Base-by-base conservation (phyloP, 2,329 filamentous ascomycete genomes). In the Trichoderma harzianum region DNA sequence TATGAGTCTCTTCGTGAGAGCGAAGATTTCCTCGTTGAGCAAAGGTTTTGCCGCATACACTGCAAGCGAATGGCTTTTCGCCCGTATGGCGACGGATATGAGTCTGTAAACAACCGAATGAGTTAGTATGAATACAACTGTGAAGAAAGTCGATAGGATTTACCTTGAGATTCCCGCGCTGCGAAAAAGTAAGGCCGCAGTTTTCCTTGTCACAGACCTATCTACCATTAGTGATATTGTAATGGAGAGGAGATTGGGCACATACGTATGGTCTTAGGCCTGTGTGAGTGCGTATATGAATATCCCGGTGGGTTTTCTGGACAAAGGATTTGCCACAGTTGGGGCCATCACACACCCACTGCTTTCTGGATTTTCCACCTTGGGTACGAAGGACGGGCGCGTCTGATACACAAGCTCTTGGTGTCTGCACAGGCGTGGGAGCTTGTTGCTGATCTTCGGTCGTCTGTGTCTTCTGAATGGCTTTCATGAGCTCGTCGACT, bases 281-380 rank as follows among this genome's bases (percentile, higher is more conserved):
- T 2, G 93, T 97, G 81, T 99, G 96, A 5, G 92, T 91, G 74
- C 95, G 88, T 60, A 89, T 90, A 80, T 99, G 96, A 63, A 97
- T 98, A 73, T 96, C 92, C 12, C 98, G 87, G 77, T 98, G 95
- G 1, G 95, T 97, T 83, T 95, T 97, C 79, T 98, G 95, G 72
- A 89, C 90, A 81, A 98, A 98, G 73, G 88, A 90, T 84, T 96
- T 97, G 76, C 86, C 85, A 81, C 95, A 98, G 53, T 89, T 89
- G 8, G 90, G 87, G 51, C 94, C 86, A 24, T 86, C 87, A 82
- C 96, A 99, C 21, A 88, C 83, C 79, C 95, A 94, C 77, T 90
- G 84, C 80, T 90, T 96, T 74, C 77, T 78, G 36, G 76, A 68
- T 73, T 80, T 69, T n/a, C 55, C 80, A 73, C 73, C 66, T 5